A percentile compares a stretch with the other conserved stretches of the same genome.
Conservation (phyloP, 768 basidiomycete genomes). For the Tulasnella sp. region DNA sequence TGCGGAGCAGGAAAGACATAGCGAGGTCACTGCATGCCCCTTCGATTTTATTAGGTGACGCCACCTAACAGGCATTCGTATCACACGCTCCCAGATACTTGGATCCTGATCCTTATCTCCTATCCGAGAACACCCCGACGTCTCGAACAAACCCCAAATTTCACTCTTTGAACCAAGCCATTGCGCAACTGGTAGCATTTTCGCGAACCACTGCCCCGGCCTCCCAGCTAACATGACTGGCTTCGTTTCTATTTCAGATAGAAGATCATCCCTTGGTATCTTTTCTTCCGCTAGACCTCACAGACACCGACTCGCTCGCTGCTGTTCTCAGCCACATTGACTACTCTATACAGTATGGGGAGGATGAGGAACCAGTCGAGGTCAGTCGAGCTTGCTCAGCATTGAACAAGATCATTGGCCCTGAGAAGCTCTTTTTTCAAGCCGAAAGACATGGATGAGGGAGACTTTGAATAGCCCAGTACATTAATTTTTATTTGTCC, state of each 20-base stretch:
- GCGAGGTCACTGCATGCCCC: constrained; percentile 55
- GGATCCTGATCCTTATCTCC: constrained; percentile 88
- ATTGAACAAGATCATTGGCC: neutral
- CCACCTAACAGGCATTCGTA: neutral
- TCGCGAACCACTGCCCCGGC: neutral
- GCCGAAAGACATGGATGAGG: constrained; percentile 92
- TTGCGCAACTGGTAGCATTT: constrained; percentile 79
- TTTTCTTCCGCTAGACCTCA: constrained; percentile 91
- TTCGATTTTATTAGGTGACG: neutral
- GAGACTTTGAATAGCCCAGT: constrained; percentile 56
- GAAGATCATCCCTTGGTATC: constrained; percentile 98
- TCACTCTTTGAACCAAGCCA: constrained; percentile 89
- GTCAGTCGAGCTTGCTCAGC: constrained; percentile 42
- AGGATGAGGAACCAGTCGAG: constrained; percentile 97
- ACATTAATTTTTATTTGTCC: neutral
- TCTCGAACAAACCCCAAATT: constrained; percentile 67
- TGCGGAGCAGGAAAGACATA: constrained; percentile 71
- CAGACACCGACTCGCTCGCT: constrained; percentile 83
- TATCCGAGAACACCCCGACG: constrained; percentile 45
- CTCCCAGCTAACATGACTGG: neutral
- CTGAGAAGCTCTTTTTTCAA: constrained; percentile 38
- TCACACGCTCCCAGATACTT: constrained; percentile 58
- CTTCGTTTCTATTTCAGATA: constrained; percentile 54
- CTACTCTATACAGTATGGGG: constrained; percentile 97
- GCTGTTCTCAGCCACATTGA: constrained; percentile 93